These are phyloP conservation scores for Castanea mollissima DNA, from an alignment of 306 rosid genomes.

Conservation along the genomic window DNA sequence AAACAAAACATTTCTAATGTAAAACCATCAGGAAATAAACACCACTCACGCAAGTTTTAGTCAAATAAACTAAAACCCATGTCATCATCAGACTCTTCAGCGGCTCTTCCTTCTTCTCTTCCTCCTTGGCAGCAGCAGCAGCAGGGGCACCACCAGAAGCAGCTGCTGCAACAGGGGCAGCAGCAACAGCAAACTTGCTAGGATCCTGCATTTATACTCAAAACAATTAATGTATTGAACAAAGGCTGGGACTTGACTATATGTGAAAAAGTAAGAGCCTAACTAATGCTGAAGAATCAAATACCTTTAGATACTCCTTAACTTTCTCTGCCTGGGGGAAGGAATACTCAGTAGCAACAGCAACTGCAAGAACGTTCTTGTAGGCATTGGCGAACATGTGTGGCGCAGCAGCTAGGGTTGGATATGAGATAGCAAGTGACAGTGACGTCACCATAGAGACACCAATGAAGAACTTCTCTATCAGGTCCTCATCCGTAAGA, in stretches of 20 bases:
- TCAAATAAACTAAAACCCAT: conserved; percentile 34
- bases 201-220: conserved; percentile 35
- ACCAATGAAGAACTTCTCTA: conserved; percentile 70
- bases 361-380: conserved; percentile 69
- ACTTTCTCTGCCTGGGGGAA: conserved; percentile 76
- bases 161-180: conserved; percentile 29
- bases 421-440: conserved; percentile 71
- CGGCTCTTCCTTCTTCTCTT: conserved; percentile 76
- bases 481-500: conserved; percentile 75
- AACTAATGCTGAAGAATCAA: neutral
- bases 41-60: neutral
- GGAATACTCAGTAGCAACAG: conserved; percentile 60
- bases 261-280: neutral
- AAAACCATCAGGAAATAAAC: neutral
- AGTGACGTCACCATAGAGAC: conserved; percentile 73
- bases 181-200: conserved; percentile 49
- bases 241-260: too few relatives aligned
- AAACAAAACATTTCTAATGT: neutral
- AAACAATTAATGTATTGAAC: neutral
- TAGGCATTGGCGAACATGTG: conserved; percentile 76
- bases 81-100: conserved; percentile 30
- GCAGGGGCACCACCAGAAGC: conserved; percentile 30
- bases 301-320: conserved; percentile 77
- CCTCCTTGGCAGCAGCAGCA: conserved; percentile 53
- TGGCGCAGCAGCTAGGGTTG: conserved; percentile 90